Percentiles rank a stretch among this genome's conserved stretches.
Conservation (phyloP, 768 basidiomycete genomes). For the Calocybe cyanea region DNA sequence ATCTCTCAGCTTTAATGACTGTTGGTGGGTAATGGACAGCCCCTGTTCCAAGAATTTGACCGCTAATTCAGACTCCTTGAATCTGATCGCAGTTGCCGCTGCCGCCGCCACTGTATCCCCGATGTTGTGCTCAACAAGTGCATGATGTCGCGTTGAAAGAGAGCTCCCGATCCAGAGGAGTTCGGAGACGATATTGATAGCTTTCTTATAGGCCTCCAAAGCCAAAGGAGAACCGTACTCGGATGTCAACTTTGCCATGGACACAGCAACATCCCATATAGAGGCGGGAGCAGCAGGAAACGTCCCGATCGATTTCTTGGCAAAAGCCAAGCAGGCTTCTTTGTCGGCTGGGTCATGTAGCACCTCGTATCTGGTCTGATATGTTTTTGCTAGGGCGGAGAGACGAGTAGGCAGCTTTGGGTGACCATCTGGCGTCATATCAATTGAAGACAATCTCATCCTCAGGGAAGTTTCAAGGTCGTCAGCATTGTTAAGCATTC, state of each 20-base stretch:
- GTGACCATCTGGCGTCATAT: background rate
- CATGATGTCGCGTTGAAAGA: background rate
- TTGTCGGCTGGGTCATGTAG: background rate
- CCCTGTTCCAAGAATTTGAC: slow-evolving; percentile 8
- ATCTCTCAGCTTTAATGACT: slow-evolving; percentile 3
- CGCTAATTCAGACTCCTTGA: slow-evolving; percentile 1
- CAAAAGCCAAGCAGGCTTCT: background rate
- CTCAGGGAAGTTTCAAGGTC: slow-evolving; percentile 3
- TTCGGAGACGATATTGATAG: slow-evolving; percentile 1
- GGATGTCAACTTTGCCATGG: background rate
- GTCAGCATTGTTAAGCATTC: background rate
- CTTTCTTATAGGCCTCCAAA: slow-evolving; percentile 2
- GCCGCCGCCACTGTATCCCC: background rate
- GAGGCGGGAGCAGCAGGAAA: background rate
- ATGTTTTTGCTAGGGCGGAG: background rate
- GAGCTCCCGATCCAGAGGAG: slow-evolving; percentile 4
- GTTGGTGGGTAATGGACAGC: slow-evolving; percentile 8
- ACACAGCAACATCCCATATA: background rate
- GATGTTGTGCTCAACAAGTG: background rate
- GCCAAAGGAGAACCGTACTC: background rate
- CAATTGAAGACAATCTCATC: background rate
- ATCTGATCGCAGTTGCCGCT: slow-evolving; percentile 3
- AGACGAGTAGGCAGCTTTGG: background rate
- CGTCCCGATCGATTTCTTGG: background rate
- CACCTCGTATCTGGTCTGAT: background rate